Evolutionary conservation across 768 basidiomycete genomes (phyloP).

Genomic region (Auricularia auricula-judae): DNA sequence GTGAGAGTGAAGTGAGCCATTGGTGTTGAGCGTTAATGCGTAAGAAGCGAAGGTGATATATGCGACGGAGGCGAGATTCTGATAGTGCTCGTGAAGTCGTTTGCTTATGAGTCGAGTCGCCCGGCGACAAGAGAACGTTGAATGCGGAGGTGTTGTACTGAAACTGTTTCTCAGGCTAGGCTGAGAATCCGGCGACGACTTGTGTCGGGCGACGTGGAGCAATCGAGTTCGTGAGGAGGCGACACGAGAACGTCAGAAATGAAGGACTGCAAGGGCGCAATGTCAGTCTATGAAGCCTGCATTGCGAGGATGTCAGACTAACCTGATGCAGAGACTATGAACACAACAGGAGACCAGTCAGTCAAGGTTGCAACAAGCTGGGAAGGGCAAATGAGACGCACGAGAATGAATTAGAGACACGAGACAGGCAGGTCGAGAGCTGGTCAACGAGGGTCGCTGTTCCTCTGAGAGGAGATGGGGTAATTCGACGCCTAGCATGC

Average conservation of each 20-base stretch:
- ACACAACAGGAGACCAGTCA: background rate
- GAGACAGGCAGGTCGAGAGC: background rate
- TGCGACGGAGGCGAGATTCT: background rate
- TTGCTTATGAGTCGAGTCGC: background rate
- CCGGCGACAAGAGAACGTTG: background rate
- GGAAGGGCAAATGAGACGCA: background rate
- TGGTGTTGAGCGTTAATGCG: background rate
- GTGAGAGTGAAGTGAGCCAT: conserved; percentile 29
- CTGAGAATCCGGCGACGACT: background rate
- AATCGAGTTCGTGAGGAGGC: background rate
- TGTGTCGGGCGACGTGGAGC: background rate
- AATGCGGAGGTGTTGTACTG: background rate
- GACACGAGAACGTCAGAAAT: background rate
- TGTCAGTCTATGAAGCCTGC: background rate
- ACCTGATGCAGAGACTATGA: background rate
- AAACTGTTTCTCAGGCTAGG: background rate
- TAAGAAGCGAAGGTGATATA: background rate
- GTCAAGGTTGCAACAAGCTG: background rate
- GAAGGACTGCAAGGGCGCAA: background rate
- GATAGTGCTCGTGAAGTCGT: background rate
- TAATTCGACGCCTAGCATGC: background rate
- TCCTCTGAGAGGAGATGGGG: conserved; percentile 1
- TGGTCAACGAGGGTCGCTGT: background rate
- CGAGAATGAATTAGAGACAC: background rate
- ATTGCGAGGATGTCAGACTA: background rate